These are phyloP conservation scores for Rhizopus arrhizus DNA, from an alignment of 371 early-diverging fungal species.

Conservation along the genomic window DNA sequence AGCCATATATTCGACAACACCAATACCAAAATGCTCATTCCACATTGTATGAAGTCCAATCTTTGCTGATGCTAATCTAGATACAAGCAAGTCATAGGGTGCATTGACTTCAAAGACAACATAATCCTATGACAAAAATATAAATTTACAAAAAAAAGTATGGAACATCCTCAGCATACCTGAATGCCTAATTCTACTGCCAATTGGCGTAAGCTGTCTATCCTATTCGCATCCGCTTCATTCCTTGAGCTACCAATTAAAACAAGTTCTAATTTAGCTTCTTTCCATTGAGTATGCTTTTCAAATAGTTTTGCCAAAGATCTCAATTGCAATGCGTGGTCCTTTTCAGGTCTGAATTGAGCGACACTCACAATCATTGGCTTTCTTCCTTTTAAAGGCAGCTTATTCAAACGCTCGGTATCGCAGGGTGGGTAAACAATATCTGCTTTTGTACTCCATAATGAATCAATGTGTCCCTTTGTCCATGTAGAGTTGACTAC, in stretches of 20 bases:
- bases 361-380: slow-evolving; percentile 82
- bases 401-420: slow-evolving; percentile 62
- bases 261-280: slow-evolving; percentile 49
- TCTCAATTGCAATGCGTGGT: slow-evolving; percentile 81
- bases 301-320: slow-evolving; percentile 64
- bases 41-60: slow-evolving; percentile 95
- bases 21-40: slow-evolving; percentile 98
- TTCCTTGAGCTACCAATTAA: slow-evolving; percentile 85
- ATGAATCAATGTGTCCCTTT: slow-evolving; percentile 75
- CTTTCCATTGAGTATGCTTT: slow-evolving; percentile 52
- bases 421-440: slow-evolving; percentile 95
- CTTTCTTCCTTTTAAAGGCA: slow-evolving; percentile 54
- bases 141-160: not conserved
- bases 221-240: slow-evolving; percentile 73
- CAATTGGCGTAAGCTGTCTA: slow-evolving; percentile 60
- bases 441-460: slow-evolving; percentile 71
- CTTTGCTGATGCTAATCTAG: slow-evolving; percentile 59
- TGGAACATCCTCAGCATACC: slow-evolving; percentile 31
- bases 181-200: slow-evolving; percentile 54
- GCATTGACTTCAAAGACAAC: slow-evolving; percentile 87
- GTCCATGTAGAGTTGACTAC: slow-evolving; percentile 97
- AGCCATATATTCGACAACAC: slow-evolving; percentile 96
- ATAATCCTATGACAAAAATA: slow-evolving; percentile 50
- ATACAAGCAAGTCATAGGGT: slow-evolving; percentile 64
- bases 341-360: slow-evolving; percentile 96